Percentiles rank a stretch among this genome's conserved stretches.
phyloP scores from a whole-genome alignment of 2,329 filamentous ascomycete species.

The Phaeophleospora eucalypticola region DNA sequence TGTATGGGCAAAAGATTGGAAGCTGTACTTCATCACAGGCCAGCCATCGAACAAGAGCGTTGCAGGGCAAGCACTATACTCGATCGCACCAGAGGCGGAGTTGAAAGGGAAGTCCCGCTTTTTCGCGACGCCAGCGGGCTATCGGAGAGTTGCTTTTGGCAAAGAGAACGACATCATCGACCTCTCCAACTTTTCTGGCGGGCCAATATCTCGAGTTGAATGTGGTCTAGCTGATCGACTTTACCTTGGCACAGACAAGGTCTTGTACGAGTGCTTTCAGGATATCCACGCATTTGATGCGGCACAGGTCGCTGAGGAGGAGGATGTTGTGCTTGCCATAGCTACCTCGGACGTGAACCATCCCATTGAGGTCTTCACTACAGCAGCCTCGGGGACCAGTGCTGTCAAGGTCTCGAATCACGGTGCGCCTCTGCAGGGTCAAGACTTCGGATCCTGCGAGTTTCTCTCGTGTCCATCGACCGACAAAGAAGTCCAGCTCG shows the following conservation, averaged over 20 bases:
- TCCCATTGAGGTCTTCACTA: slow-evolving; percentile 32
- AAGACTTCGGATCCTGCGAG: slow-evolving; percentile 21
- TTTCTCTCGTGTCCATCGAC: slow-evolving; percentile 25
- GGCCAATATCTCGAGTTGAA: slow-evolving; percentile 18
- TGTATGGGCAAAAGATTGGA: slow-evolving; percentile 5
- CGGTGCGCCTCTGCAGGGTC: slow-evolving; percentile 18
- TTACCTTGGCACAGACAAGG: slow-evolving; percentile 10
- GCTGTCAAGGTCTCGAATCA: slow-evolving; percentile 22
- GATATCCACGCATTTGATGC: slow-evolving; percentile 20
- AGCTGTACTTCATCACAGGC: slow-evolving; percentile 8
- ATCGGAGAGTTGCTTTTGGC: slow-evolving; percentile 15
- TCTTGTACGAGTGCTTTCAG: slow-evolving; percentile 6
- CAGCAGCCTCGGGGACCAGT: slow-evolving; percentile 17
- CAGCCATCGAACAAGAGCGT: neutral
- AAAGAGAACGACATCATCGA: slow-evolving; percentile 15
- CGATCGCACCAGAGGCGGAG: neutral
- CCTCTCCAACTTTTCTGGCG: slow-evolving; percentile 12
- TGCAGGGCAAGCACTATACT: slow-evolving; percentile 10
- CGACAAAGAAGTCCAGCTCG: slow-evolving; percentile 30
- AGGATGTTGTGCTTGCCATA: slow-evolving; percentile 27
- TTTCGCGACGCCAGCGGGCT: neutral
- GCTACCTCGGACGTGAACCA: slow-evolving; percentile 27
- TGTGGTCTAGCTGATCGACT: slow-evolving; percentile 25
- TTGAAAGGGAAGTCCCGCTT: neutral
- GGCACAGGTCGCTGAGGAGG: slow-evolving; percentile 15